Evolutionary conservation across 768 basidiomycete genomes (phyloP).

Genomic region (Calocera viscosa): DNA sequence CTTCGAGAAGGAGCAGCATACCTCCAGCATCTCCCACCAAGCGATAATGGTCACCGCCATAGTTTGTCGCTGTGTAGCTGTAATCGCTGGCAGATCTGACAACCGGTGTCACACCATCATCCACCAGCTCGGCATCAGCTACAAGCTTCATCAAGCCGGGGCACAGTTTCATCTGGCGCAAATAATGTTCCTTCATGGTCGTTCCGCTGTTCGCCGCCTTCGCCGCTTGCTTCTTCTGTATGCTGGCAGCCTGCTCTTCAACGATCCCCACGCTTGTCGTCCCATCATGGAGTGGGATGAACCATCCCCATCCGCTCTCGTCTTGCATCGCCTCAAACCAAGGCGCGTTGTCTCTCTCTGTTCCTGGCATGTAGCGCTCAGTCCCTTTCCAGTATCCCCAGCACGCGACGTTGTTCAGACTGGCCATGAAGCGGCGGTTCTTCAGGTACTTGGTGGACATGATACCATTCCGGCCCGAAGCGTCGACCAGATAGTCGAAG

Average conservation of each 20-base stretch:
- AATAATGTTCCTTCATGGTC: slow-evolving; percentile 33
- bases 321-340: slow-evolving; percentile 47
- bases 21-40: slow-evolving; percentile 61
- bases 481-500: slow-evolving; percentile 31
- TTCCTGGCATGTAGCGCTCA: slow-evolving; percentile 34
- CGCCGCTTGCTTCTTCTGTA: neutral
- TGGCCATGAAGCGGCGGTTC: slow-evolving; percentile 28
- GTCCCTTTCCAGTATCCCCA: slow-evolving; percentile 47
- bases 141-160: slow-evolving; percentile 26
- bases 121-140: slow-evolving; percentile 13
- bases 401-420: slow-evolving; percentile 27
- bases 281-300: slow-evolving; percentile 12
- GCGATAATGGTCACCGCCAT: slow-evolving; percentile 43
- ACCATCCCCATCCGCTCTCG: slow-evolving; percentile 14
- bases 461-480: slow-evolving; percentile 29
- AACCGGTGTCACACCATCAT: neutral
- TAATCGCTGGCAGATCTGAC: slow-evolving; percentile 7
- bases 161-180: slow-evolving; percentile 35
- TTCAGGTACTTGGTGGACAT: slow-evolving; percentile 31
- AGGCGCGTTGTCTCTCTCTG: slow-evolving; percentile 34
- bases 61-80: slow-evolving; percentile 24
- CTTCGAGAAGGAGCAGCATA: slow-evolving; percentile 18
- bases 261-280: slow-evolving; percentile 12
- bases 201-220: slow-evolving; percentile 5
- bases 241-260: neutral